Evolutionary conservation across 805 yeast species (phyloP).

Genomic region (Zygosaccharomyces gambellarensis): DNA sequence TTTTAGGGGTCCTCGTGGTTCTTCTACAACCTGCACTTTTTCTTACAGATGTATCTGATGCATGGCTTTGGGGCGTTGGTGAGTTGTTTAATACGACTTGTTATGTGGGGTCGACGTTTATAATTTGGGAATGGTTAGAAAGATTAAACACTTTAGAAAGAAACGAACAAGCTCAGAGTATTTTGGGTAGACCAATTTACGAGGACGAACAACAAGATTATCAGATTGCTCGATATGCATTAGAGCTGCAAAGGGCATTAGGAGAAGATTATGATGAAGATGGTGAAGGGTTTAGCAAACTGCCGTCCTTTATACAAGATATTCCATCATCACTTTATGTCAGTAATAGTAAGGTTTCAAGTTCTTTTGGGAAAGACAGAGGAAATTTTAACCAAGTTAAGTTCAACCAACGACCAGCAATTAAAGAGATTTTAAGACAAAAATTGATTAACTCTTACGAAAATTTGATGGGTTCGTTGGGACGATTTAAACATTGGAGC

Average conservation of each 20-base stretch:
- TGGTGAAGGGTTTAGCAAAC: constrained; percentile 7
- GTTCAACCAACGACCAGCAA: constrained; percentile 15
- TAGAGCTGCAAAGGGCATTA: constrained; percentile 27
- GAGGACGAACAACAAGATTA: constrained; percentile 52
- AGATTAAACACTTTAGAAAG: constrained; percentile 54
- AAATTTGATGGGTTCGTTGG: constrained; percentile 44
- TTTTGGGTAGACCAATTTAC: constrained; percentile 68
- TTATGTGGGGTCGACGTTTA: constrained; percentile 64
- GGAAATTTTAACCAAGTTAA: constrained; percentile 22
- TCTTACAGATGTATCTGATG: constrained; percentile 68
- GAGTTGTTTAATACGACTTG: constrained; percentile 69
- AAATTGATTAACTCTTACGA: constrained; percentile 34
- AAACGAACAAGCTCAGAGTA: constrained; percentile 60
- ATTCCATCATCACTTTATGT: background rate
- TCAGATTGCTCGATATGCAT: constrained; percentile 29
- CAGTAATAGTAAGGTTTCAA: background rate
- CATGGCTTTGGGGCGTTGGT: constrained; percentile 69
- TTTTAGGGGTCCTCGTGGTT: constrained; percentile 50
- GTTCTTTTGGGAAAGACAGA: constrained; percentile 5
- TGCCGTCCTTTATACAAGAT: constrained; percentile 1
- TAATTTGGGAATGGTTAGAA: constrained; percentile 86
- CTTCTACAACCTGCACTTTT: constrained; percentile 64
- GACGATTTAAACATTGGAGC: constrained; percentile 52
- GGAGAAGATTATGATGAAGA: constrained; percentile 8
- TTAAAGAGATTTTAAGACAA: constrained; percentile 21